Evolutionary conservation across 2,329 filamentous ascomycete genomes (phyloP), one percentile per base, ranked within the genome.

Genomic region (Dactylellina leptospora): DNA sequence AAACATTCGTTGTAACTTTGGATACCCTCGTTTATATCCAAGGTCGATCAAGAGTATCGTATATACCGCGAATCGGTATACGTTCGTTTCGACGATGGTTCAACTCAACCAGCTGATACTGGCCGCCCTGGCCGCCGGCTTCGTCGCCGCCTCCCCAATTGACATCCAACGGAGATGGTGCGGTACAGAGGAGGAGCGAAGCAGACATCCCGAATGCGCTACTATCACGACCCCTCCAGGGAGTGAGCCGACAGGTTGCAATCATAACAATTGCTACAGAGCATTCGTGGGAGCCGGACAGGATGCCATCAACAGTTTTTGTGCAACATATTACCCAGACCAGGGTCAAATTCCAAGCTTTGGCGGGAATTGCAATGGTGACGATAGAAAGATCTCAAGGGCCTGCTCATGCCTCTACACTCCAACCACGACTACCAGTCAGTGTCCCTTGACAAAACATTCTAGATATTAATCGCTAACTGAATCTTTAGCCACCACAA

Each of bases 11-110:
- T 60, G 20, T 16, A 4, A 23, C 45, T 40, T 63, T 58, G 66
- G 66, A 63, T 71, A 71, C 66, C 66, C 54, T 71, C 66, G 66
- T 63, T 71, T 71, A 71, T 63, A 71, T 71, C 66, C 66, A 71
- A 56, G 38, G 54, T n/a, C n/a, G n/a, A n/a, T n/a, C n/a, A n/a
- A n/a, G n/a, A n/a, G n/a, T n/a, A n/a, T n/a, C n/a, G n/a, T n/a
- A n/a, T n/a, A n/a, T n/a, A 40, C 36, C 3, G 13, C 36, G 36
- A 69, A 42, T 20, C 30, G 28, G 38, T 45, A 23, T 27, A 63
- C 66, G 48, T 58, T 71, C 59, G 58, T 38, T 71, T 36, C 40
- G 48, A 71, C 47, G 23, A 71, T 71, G 66, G 66, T 71, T 56
- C 66, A 59, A 33, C 48, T 71, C 51, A 71, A 56, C 58, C 61